A percentile compares a stretch with the other conserved stretches of the same genome.
These are phyloP conservation scores for Chaetothyriales sp. DNA, from an alignment of 2,329 filamentous ascomycete species.

Conservation along the genomic window DNA sequence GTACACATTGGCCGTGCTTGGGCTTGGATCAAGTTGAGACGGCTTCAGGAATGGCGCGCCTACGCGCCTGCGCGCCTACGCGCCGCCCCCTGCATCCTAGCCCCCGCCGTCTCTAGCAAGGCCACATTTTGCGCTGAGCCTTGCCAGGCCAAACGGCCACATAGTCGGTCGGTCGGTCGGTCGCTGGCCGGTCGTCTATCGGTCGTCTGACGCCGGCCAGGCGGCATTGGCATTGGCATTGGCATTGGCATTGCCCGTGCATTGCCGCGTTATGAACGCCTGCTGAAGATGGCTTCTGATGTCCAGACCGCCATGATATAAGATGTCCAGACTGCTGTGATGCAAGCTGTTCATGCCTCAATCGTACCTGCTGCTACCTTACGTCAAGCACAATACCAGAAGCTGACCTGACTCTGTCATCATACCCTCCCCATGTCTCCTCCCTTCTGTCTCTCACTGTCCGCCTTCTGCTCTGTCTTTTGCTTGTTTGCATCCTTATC, in stretches of 20 bases:
- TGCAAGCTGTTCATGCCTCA: neutral
- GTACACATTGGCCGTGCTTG: neutral
- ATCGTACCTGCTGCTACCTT: neutral
- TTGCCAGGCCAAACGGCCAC: no score
- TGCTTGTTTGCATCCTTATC: neutral
- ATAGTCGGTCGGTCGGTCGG: no score
- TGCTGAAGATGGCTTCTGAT: neutral
- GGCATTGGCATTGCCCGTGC: neutral
- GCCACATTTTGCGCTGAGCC: no score
- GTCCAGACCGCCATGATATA: neutral
- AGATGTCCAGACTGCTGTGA: neutral
- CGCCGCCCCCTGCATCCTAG: neutral
- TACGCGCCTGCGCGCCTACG: neutral
- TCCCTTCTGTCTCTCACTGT: neutral
- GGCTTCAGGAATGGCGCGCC: neutral
- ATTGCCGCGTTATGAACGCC: neutral
- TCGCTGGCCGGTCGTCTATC: no score
- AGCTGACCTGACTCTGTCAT: neutral
- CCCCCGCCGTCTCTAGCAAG: neutral
- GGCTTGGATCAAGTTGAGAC: neutral
- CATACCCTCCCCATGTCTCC: neutral
- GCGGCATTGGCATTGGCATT: no score
- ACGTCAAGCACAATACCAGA: neutral
- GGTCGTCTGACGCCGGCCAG: neutral
- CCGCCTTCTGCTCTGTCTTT: neutral